phyloP scores from a whole-genome alignment of 1,284 basidiomycete species.

The Leucoagaricus sp. region DNA sequence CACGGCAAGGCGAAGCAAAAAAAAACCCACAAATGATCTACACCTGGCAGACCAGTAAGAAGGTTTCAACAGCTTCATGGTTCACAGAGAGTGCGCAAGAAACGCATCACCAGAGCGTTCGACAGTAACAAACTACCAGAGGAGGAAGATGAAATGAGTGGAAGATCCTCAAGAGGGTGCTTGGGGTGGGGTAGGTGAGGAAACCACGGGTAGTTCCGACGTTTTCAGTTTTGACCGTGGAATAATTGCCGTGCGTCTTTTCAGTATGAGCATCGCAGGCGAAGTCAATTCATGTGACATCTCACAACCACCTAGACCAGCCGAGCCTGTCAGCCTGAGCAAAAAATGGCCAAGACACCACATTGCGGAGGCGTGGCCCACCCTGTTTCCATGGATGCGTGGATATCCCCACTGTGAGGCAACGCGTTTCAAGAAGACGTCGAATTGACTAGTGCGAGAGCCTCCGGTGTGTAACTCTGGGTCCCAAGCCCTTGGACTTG shows the following conservation, averaged over 20 bases:
- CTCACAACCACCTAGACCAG: no score
- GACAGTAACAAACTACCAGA: slow-evolving; percentile 1
- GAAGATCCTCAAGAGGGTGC: background rate
- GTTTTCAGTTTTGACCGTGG: background rate
- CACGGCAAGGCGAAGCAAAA: background rate
- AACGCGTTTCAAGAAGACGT: background rate
- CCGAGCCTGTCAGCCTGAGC: slow-evolving; percentile 4
- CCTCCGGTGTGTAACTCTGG: background rate
- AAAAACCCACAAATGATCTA: slow-evolving; percentile 29
- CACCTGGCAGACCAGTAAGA: slow-evolving; percentile 24
- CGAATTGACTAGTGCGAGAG: background rate
- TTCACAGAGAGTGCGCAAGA: background rate
- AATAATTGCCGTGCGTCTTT: background rate
- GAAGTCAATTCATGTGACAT: background rate
- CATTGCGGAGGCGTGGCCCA: background rate
- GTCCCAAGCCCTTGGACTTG: background rate
- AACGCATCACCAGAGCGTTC: slow-evolving; percentile 11
- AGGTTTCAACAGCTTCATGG: slow-evolving; percentile 21
- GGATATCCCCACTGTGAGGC: background rate
- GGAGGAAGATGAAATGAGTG: slow-evolving; percentile 5
- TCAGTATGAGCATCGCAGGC: background rate
- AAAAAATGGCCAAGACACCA: background rate
- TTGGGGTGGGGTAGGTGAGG: background rate
- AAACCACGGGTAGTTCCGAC: background rate
- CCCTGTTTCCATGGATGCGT: slow-evolving; percentile 12